phyloP scores from a whole-genome alignment of 2,329 filamentous ascomycete genomes.

The Microsporum canis region DNA sequence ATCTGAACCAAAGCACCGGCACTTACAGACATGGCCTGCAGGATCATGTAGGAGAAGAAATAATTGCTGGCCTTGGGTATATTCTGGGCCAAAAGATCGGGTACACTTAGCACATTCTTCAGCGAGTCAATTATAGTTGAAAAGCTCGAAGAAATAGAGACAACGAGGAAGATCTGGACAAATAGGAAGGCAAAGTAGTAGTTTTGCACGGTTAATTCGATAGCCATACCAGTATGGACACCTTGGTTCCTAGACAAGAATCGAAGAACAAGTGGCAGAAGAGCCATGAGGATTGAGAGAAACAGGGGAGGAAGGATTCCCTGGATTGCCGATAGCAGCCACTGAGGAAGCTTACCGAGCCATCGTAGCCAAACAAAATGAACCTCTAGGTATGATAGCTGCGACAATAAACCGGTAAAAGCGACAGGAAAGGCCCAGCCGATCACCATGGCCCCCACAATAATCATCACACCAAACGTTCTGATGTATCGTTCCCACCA shows the following conservation, averaged over 20 bases:
- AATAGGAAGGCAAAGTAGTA: conserved; percentile 95
- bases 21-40: conserved; percentile 83
- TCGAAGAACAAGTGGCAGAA: conserved; percentile 69
- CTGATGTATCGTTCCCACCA: conserved; percentile 88
- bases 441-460: conserved; percentile 65
- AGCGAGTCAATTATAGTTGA: conserved; percentile 54
- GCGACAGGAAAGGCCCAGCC: conserved; percentile 86
- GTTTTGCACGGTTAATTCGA: conserved; percentile 71
- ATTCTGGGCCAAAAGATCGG: conserved; percentile 61
- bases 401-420: conserved; percentile 71
- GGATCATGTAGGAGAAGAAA: conserved; percentile 97
- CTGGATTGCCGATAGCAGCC: conserved; percentile 57
- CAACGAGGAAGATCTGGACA: conserved; percentile 85
- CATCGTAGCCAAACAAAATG: conserved; percentile 59
- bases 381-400: conserved; percentile 58
- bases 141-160: conserved; percentile 70
- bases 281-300: conserved; percentile 63
- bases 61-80: conserved; percentile 85
- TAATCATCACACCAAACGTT: conserved; percentile 50
- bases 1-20: conserved; percentile 81
- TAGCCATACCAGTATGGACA: conserved; percentile 67
- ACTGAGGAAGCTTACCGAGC: conserved; percentile 50
- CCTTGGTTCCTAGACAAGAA: conserved; percentile 64
- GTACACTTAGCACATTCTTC: conserved; percentile 56
- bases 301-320: conserved; percentile 76